Base-by-base conservation (phyloP, 768 basidiomycete genomes). In the Crassisporium funariophilum region DNA sequence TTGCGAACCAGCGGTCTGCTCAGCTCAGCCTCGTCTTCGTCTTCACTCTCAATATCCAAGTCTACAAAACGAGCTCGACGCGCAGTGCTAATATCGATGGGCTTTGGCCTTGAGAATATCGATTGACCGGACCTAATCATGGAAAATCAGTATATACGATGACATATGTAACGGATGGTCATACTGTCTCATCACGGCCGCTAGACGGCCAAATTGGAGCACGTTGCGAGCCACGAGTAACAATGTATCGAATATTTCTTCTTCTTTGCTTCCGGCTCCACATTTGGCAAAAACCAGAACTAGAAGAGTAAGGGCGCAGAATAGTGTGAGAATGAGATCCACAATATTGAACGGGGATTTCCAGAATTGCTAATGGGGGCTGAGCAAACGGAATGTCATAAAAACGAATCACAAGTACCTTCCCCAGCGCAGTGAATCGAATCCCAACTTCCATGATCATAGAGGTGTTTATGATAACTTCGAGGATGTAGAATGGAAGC, bases 401-500 rank as follows among this genome's bases (percentile, higher is more conserved):
- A 24, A 17, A 33, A 20, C 22, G 31, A 12, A 74, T 91, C n/a
- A n/a, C n/a, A n/a, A n/a, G 60, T 59, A 98, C 95, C 67, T 82
- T 80, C 50, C 95, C 95, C 59, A 97, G 89, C 1, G 97, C 97
- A 47, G 98, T 74, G 63, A 98, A 87, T 31, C 97, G 83, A 49
- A 95, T 88, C 1, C 76, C 78, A 13, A 99, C 97, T 73, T 99
- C 97, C 19, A 88, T 64, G 49, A 98, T 98, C 95, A 98, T 95
- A 8, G 90, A 77, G 0, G 79, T 76, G 61, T 95, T 95, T 66
- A 95, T 81, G 63, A 95, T 83, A 35, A 95, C 66, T 68, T 97
- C 93, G 56, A 97, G 76, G 21, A 95, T 68, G 67, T 91, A 97
- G 69, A 97, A 97, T 4, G 89, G 71, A n/a, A 86, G 57, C 4